Conservation (phyloP, 345 rosid species). For the Syzygium aromaticum region DNA sequence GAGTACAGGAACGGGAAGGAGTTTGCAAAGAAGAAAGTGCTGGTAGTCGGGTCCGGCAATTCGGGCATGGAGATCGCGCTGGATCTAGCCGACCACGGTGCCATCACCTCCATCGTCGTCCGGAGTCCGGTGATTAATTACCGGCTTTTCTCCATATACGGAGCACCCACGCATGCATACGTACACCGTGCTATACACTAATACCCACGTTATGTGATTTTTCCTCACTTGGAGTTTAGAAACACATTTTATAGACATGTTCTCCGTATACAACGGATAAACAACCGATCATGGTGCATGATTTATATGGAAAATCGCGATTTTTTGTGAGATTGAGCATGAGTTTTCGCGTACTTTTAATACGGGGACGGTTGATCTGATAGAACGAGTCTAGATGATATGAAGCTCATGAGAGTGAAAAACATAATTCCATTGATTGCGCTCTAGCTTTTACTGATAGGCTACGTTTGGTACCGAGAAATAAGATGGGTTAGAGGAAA, state of each 20-base stretch:
- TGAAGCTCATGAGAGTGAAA: not conserved
- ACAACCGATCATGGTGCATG: not conserved
- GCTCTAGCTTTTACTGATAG: not conserved
- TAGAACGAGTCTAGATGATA: not conserved
- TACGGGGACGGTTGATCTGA: not conserved
- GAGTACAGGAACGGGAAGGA: slow-evolving; percentile 34
- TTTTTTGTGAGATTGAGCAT: not conserved
- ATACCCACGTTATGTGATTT: not conserved
- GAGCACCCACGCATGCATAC: not conserved
- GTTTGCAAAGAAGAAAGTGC: slow-evolving; percentile 32
- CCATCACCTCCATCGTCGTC: slow-evolving; percentile 41
- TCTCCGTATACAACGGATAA: not conserved
- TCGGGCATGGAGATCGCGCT: slow-evolving; percentile 85
- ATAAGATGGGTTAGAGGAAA: not conserved
- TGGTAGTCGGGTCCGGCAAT: slow-evolving; percentile 81
- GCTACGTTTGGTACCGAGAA: not conserved
- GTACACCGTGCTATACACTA: not conserved
- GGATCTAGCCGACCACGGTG: slow-evolving; percentile 54
- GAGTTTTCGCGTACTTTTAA: not conserved
- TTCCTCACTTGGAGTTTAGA: not conserved
- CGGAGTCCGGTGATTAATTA: slow-evolving; percentile 49
- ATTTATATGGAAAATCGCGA: not conserved
- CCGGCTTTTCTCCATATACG: not conserved
- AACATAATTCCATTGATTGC: not conserved
- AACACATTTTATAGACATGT: not conserved